A percentile compares a stretch with the other conserved stretches of the same genome.
Evolutionary conservation across 2,329 filamentous ascomycete species (phyloP).

Genomic region (Annulohypoxylon truncatum): DNA sequence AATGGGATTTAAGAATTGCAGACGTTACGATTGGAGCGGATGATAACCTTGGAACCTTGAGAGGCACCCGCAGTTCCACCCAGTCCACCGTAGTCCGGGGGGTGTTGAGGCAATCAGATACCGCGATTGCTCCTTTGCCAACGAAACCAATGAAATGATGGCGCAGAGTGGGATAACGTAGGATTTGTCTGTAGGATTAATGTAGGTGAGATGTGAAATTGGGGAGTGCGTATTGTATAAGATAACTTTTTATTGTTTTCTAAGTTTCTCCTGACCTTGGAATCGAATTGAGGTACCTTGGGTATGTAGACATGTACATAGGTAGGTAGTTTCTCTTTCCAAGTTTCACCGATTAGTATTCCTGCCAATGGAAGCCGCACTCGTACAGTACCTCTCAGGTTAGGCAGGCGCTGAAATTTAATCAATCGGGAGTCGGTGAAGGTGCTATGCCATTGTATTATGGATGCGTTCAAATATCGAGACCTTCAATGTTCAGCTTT

Average conservation of each 20-base stretch:
- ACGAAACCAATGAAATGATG: conserved; percentile 32
- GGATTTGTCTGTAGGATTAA: conserved; percentile 25
- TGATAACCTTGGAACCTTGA: conserved; percentile 22
- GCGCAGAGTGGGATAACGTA: conserved; percentile 36
- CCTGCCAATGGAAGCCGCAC: conserved; percentile 11
- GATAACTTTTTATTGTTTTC: conserved; percentile 2
- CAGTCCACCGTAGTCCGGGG: conserved; percentile 21
- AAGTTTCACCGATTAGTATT: conserved; percentile 19
- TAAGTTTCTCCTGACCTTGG: neutral
- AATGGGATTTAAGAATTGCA: conserved; percentile 20
- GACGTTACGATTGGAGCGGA: conserved; percentile 34
- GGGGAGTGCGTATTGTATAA: neutral
- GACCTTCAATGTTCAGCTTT: neutral
- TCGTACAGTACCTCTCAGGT: neutral
- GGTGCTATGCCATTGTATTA: neutral
- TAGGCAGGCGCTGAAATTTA: neutral
- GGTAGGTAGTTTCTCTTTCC: conserved; percentile 3
- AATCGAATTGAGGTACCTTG: neutral
- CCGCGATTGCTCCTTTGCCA: conserved; percentile 21
- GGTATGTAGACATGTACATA: too few species aligned
- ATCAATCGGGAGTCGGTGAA: conserved; percentile 18
- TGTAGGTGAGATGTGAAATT: conserved; percentile 4
- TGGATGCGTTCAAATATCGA: too few species aligned
- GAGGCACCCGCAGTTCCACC: neutral
- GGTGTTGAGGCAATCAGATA: conserved; percentile 27